phyloP scores from a whole-genome alignment of 2,329 filamentous ascomycete genomes.

The Orbilia javanica region DNA sequence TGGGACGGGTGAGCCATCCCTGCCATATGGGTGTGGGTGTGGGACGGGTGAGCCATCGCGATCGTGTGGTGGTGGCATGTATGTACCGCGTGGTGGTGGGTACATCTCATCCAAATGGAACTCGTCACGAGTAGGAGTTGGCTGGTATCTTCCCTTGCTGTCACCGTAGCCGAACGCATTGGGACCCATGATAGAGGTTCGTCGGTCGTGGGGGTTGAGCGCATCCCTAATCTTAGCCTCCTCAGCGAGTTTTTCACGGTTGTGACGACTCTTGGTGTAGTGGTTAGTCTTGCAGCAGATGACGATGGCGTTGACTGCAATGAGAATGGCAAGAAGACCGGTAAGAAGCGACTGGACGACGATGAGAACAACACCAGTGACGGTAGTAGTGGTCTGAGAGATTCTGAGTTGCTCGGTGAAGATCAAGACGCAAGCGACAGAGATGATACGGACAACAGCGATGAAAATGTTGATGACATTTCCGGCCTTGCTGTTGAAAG shows the following conservation, averaged over 20 bases:
- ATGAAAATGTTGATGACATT: constrained; percentile 96
- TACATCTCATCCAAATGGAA: constrained; percentile 59
- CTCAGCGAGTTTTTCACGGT: constrained; percentile 77
- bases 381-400: constrained; percentile 89
- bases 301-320: constrained; percentile 88
- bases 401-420: constrained; percentile 95
- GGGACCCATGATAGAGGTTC: constrained; percentile 83
- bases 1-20: constrained; percentile 48
- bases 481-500: constrained; percentile 86
- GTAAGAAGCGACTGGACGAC: constrained; percentile 89
- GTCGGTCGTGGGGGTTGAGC: constrained; percentile 86
- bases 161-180: constrained; percentile 64
- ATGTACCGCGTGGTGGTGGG: constrained; percentile 38
- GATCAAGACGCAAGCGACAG: constrained; percentile 86
- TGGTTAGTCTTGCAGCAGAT: constrained; percentile 88
- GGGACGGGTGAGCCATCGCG: constrained; percentile 51
- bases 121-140: constrained; percentile 60
- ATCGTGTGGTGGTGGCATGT: constrained; percentile 55
- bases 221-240: constrained; percentile 70
- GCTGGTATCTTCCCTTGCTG: constrained; percentile 62
- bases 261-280: constrained; percentile 87
- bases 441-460: constrained; percentile 87
- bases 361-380: constrained; percentile 79
- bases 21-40: constrained; percentile 37
- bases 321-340: constrained; percentile 84